Base-by-base conservation (phyloP, 441 rosid species). In the Lepidium campestre region DNA sequence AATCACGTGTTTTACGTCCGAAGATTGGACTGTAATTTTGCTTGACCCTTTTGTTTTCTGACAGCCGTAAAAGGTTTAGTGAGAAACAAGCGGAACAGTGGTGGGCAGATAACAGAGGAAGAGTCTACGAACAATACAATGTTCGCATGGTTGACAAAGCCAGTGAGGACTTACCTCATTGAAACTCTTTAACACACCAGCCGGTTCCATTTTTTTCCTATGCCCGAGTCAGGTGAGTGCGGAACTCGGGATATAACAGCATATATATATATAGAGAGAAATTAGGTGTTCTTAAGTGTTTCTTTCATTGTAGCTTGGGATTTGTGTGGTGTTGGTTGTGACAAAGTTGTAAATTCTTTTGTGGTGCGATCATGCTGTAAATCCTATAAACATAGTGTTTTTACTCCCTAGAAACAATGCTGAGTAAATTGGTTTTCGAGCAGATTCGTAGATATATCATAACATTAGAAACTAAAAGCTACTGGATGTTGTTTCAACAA, bases 1-100 rank as follows among this genome's bases (percentile, higher is more conserved):
- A 2, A 23, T 49, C 49, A 5, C 10, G 15, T 39, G n/a, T 40
- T 23, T 0, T 2, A 11, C 19, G 32, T 54, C 54, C 7, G 2
- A 13, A 63, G 49, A 23, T 45, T 45, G 35, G 31, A 39, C 6
- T 39, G 60, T 35, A 25, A 48, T 27, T 39, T 55, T 9, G 11
- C 18, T 47, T 11, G 13, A 19, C 47, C 0, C 20, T 61, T 52
- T 17, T 40, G 40, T 74, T 61, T 66, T 42, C 19, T 46, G 65
- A 83, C 91, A 91, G 96, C 75, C 91, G 91, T 35, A 91, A 85
- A 81, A 81, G 87, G 63, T 89, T 93, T 75, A 89, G 88, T 48
- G 99, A 93, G 85, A 87, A 89, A 69, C 90, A 93, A 77, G 97
- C 99, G 3, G 99, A 91, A 65, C 86, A 82, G 65, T 89, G 99